Evolutionary conservation across 345 rosid species (phyloP), one percentile per base, ranked within the genome.

Genomic region (Heritiera fomes): DNA sequence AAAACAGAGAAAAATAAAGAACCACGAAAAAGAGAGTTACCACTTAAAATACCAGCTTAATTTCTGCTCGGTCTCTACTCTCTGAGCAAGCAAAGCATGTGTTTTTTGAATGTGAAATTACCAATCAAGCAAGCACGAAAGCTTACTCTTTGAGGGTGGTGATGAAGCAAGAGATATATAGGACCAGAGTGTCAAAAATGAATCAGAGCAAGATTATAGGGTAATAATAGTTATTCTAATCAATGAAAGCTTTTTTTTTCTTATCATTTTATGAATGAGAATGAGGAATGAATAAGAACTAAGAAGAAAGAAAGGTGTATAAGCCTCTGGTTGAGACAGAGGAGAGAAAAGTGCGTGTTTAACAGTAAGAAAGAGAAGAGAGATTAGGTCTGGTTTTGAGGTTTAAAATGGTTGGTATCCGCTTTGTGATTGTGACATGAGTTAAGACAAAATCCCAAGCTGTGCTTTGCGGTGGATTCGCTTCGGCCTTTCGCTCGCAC

Each of bases 381-480:
- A 8, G 71, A 9, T 38, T 40, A 41, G 71, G 46, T 34, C 4
- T 8, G 71, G 50, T 12, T 17, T 13, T 3, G 20, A 15, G 46
- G 50, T 32, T 38, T 67, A 34, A 34, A 1, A 0, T 34, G 38
- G 38, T 34, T 34, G 38, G 38, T 0, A 0, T 23, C 28, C 28
- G 38, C 3, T 34, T 34, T 34, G 38, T 34, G 38, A 38, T 68
- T 40, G 4, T 41, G 43, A 3, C 43, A 3, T 14, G 43, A 30
- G 38, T 13, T 15, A 52, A 32, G 75, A 72, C 75, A 52, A 72
- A 53, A 49, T 32, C 75, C 75, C 23, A 72, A 72, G 75, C 38
- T 3, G 38, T 1, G 38, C 38, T 34, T 34, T 34, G 38, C 3
- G 38, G 38, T 34, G 38, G 38, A 34, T 34, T 34, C 3, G 38